These are phyloP conservation scores for Talaromyces proteolyticus DNA, from an alignment of 495 filamentous ascomycete genomes.

Conservation along the genomic window DNA sequence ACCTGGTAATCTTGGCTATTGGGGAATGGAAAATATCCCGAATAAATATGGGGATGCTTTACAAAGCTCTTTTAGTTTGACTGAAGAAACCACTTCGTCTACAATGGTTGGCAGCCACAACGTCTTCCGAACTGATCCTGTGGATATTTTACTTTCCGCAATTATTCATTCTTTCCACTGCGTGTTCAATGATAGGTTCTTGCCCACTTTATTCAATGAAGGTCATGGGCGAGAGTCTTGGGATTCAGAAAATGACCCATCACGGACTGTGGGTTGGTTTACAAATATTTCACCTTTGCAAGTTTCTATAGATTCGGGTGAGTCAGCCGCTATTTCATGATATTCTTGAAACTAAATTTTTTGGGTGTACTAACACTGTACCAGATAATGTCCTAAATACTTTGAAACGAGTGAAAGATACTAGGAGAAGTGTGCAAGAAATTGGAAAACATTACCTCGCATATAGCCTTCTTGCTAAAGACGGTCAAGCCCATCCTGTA, in stretches of 20 bases:
- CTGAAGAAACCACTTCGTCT: conserved; percentile 33
- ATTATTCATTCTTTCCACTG: conserved; percentile 43
- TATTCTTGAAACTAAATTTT: conserved; percentile 17
- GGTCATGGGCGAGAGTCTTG: conserved; percentile 52
- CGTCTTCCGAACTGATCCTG: conserved; percentile 41
- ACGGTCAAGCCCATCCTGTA: conserved; percentile 28
- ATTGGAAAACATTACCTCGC: conserved; percentile 45
- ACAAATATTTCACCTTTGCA: conserved; percentile 48
- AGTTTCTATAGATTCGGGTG: conserved; percentile 21
- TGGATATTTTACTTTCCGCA: conserved; percentile 48
- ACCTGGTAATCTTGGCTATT: conserved; percentile 34
- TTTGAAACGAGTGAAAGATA: conserved; percentile 42
- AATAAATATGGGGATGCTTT: conserved; percentile 47
- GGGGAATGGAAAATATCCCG: conserved; percentile 41
- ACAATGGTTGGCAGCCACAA: conserved; percentile 37
- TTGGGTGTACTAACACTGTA: conserved; percentile 2
- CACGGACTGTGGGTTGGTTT: conserved; percentile 57
- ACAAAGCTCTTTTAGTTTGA: conserved; percentile 36
- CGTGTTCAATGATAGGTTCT: conserved; percentile 44
- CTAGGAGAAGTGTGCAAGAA: conserved; percentile 27
- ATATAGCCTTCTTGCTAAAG: conserved; percentile 41
- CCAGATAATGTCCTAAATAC: conserved; percentile 24
- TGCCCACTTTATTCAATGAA: conserved; percentile 52
- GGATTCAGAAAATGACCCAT: conserved; percentile 43
- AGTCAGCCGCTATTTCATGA: conserved; percentile 21